Conservation (phyloP, 1,284 basidiomycete species). For the Cryptococcus hybrid region DNA sequence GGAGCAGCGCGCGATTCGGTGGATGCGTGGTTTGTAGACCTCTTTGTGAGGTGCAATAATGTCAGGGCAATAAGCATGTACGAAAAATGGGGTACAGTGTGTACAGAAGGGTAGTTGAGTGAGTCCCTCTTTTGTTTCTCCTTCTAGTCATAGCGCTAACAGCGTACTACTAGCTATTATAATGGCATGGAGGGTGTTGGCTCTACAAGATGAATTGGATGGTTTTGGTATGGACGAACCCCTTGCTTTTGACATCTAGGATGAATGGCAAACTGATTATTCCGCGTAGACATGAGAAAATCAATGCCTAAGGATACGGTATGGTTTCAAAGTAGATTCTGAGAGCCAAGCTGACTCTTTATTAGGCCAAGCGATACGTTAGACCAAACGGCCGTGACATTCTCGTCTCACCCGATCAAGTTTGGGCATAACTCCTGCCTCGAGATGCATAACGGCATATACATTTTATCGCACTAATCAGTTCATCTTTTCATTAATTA, state of each 20-base stretch:
- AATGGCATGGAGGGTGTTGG: constrained; percentile 48
- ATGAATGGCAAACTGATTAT: neutral
- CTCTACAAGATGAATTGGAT: constrained; percentile 46
- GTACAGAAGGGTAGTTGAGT: constrained; percentile 50
- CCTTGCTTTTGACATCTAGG: neutral
- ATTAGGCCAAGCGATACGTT: constrained; percentile 35
- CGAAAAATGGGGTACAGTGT: constrained; percentile 50
- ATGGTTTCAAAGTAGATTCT: constrained; percentile 4
- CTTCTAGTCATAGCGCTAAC: neutral
- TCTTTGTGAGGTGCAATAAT: constrained; percentile 51
- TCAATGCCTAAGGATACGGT: constrained; percentile 46
- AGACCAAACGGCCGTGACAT: constrained; percentile 46
- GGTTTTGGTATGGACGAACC: constrained; percentile 35
- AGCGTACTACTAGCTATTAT: constrained; percentile 39
- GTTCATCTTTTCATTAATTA: no score
- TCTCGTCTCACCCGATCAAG: constrained; percentile 45
- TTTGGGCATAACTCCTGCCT: constrained; percentile 33
- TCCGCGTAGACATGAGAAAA: constrained; percentile 46
- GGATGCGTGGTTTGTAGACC: constrained; percentile 50
- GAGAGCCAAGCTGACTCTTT: neutral
- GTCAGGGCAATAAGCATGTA: constrained; percentile 49
- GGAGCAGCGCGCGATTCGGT: constrained; percentile 26
- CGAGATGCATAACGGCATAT: no score
- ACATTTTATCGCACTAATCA: no score
- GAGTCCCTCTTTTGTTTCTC: constrained; percentile 18